phyloP scores from a whole-genome alignment of 2,329 filamentous ascomycete species.

The Phaeomoniella chlamydospora region DNA sequence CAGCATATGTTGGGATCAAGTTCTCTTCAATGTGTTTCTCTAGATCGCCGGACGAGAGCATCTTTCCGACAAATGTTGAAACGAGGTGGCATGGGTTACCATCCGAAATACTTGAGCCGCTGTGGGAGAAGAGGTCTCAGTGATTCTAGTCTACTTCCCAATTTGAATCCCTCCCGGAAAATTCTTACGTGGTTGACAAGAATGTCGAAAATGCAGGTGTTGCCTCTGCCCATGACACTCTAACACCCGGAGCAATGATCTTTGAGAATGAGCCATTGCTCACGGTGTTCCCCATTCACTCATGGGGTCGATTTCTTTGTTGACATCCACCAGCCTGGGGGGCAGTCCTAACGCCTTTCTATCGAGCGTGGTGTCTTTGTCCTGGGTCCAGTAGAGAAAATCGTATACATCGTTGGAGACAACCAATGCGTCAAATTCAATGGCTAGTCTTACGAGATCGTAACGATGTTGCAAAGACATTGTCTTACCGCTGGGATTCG shows the following conservation, averaged over 20 bases:
- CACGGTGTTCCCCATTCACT: conserved; percentile 56
- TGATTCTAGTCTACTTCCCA: conserved; percentile 40
- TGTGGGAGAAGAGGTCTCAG: no score
- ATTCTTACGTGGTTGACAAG: no score
- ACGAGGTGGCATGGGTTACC: conserved; percentile 48
- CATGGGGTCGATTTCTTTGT: conserved; percentile 51
- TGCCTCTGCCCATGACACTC: conserved; percentile 77
- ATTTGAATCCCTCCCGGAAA: no score
- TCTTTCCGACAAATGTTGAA: conserved; percentile 40
- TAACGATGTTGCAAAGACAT: conserved; percentile 58
- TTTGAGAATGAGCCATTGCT: conserved; percentile 90
- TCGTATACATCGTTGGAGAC: conserved; percentile 91
- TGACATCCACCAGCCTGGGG: conserved; percentile 70
- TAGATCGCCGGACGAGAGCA: conserved; percentile 36
- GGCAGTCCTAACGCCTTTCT: conserved; percentile 18
- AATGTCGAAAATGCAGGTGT: conserved; percentile 46
- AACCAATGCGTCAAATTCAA: conserved; percentile 67
- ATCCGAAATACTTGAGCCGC: conserved; percentile 43
- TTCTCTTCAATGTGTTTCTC: conserved; percentile 36
- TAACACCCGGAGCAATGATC: conserved; percentile 62
- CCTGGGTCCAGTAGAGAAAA: conserved; percentile 60
- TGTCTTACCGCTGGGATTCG: conserved; percentile 75
- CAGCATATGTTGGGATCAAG: conserved; percentile 41
- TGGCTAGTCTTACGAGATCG: conserved; percentile 59
- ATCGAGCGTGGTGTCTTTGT: conserved; percentile 11